Conservation (phyloP, 2,329 filamentous ascomycete genomes). For the Aspergillus tubingensis region DNA sequence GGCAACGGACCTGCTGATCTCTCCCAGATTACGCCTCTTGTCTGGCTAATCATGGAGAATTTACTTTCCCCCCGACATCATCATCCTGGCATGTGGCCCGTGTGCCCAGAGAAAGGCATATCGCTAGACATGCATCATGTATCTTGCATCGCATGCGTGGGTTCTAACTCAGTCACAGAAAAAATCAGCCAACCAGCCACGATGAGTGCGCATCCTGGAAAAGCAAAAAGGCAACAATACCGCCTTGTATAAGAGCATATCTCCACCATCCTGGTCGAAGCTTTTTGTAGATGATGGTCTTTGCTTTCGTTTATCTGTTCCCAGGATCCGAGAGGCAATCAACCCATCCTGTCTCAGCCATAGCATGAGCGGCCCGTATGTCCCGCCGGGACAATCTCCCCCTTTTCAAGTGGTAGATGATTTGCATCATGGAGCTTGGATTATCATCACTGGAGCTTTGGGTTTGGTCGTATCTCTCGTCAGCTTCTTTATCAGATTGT, state of each 20-base stretch:
- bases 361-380: slow-evolving; percentile 29
- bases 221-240: background rate
- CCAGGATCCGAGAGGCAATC: background rate
- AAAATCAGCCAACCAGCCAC: background rate
- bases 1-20: background rate
- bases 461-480: slow-evolving; percentile 40
- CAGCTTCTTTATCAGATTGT: slow-evolving; percentile 39
- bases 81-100: background rate
- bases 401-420: slow-evolving; percentile 43
- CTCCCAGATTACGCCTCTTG: background rate
- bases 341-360: background rate
- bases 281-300: slow-evolving; percentile 1
- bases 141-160: background rate
- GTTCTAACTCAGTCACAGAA: background rate
- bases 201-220: background rate
- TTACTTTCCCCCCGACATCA: background rate
- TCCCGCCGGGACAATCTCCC: slow-evolving; percentile 38
- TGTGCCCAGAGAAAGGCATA: background rate
- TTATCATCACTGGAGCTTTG: slow-evolving; percentile 43
- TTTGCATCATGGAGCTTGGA: slow-evolving; percentile 41
- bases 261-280: background rate
- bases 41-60: background rate
- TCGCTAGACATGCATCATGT: background rate
- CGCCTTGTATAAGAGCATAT: background rate
- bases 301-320: background rate